Conservation (phyloP, 768 basidiomycete species). For the Lanmaoa pseudosensibilis region DNA sequence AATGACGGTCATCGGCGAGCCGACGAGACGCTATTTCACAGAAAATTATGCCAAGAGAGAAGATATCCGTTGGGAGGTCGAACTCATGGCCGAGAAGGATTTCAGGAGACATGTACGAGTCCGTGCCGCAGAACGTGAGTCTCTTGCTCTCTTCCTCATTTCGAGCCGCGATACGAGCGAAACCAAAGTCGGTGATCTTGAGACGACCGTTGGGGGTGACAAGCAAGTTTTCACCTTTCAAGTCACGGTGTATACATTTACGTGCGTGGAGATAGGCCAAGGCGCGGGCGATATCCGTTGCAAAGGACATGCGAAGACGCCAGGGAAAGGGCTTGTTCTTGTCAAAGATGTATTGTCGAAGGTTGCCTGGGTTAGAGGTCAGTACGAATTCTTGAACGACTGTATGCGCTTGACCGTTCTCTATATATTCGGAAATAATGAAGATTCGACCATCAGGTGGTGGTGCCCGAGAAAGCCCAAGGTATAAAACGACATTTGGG, state of each 20-base stretch:
- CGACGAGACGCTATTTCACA: conserved; percentile 85
- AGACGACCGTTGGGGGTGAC: conserved; percentile 91
- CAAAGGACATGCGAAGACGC: conserved; percentile 91
- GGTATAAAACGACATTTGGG: conserved; percentile 90
- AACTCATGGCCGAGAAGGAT: conserved; percentile 91
- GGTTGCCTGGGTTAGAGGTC: conserved; percentile 47
- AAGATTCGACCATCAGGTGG: conserved; percentile 81
- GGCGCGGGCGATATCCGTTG: conserved; percentile 90
- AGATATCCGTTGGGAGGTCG: conserved; percentile 91
- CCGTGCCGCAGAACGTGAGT: conserved; percentile 85
- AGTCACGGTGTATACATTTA: conserved; percentile 84
- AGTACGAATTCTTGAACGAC: neutral
- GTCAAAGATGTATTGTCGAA: conserved; percentile 88
- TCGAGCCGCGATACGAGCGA: conserved; percentile 89
- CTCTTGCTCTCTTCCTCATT: conserved; percentile 88
- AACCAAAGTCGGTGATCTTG: conserved; percentile 99
- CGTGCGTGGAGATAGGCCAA: conserved; percentile 97
- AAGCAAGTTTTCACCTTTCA: conserved; percentile 98
- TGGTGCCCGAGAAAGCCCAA: conserved; percentile 84
- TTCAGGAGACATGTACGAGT: conserved; percentile 97
- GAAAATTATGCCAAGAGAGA: conserved; percentile 90
- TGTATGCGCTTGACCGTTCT: conserved; percentile 52
- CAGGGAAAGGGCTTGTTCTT: conserved; percentile 84
- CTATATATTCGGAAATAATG: conserved; percentile 94
- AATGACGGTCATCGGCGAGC: conserved; percentile 80